These are phyloP conservation scores for Thraustochytrium aureum DNA, from an alignment of 352 stramenopile genomes.

Conservation along the genomic window DNA sequence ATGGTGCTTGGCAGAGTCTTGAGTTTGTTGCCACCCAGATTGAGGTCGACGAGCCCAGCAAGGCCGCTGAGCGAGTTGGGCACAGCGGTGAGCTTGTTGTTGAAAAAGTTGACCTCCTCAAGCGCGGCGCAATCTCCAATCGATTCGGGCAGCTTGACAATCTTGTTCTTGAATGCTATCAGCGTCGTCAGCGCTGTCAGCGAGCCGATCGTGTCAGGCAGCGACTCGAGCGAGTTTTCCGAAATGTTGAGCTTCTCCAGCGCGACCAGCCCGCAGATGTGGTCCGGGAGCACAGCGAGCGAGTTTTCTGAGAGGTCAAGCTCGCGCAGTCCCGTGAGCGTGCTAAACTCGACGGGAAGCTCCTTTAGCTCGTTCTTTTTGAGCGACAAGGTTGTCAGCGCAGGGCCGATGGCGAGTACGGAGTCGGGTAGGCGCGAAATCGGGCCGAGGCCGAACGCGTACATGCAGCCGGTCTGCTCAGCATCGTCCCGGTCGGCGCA, in stretches of 20 bases:
- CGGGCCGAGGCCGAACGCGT: not conserved
- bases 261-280: slow-evolving; percentile 56
- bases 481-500: slow-evolving; percentile 16
- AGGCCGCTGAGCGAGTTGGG: slow-evolving; percentile 58
- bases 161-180: slow-evolving; percentile 54
- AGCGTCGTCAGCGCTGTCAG: slow-evolving; percentile 37
- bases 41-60: slow-evolving; percentile 67
- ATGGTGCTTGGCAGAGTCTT: slow-evolving; percentile 59
- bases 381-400: slow-evolving; percentile 26
- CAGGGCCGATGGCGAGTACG: not conserved
- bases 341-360: not conserved
- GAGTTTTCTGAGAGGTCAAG: slow-evolving; percentile 56
- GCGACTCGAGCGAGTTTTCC: slow-evolving; percentile 54
- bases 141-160: slow-evolving; percentile 54
- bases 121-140: slow-evolving; percentile 65
- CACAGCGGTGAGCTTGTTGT: slow-evolving; percentile 68
- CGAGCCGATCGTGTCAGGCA: slow-evolving; percentile 64
- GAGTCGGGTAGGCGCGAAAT: not conserved
- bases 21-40: slow-evolving; percentile 65
- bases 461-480: not conserved
- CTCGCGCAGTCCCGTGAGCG: not conserved
- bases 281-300: slow-evolving; percentile 61
- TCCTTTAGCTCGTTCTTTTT: slow-evolving; percentile 46
- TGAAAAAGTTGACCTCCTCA: slow-evolving; percentile 70
- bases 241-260: slow-evolving; percentile 54